Evolutionary conservation across 225 moss, liverwort and hornwort species (phyloP).

Genomic region (Marchantia polymorpha): DNA sequence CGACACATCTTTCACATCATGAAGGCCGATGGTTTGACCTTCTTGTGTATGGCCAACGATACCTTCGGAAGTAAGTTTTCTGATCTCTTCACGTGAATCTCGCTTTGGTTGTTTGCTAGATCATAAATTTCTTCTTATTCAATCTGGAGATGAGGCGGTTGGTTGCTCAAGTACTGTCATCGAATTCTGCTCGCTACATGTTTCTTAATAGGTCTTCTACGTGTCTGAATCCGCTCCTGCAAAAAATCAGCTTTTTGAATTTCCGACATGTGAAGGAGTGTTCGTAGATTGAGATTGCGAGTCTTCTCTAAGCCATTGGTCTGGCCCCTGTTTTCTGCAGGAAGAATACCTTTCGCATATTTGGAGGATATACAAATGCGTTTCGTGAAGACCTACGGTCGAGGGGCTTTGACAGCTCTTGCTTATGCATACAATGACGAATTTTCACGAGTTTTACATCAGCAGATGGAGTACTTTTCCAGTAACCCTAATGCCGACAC

Average conservation of each 20-base stretch:
- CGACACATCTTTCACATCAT: constrained; percentile 94
- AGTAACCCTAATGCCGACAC: constrained; percentile 83
- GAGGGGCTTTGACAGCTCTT: constrained; percentile 73
- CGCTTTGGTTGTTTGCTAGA: too few species aligned
- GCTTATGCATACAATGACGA: constrained; percentile 97
- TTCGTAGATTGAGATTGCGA: too few species aligned
- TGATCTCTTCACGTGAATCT: background rate
- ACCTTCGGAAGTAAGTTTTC: constrained; percentile 68
- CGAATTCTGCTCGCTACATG: too few species aligned
- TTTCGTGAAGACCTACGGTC: constrained; percentile 91
- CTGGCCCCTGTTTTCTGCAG: constrained; percentile 36
- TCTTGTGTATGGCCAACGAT: constrained; percentile 92
- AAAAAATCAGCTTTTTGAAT: too few species aligned
- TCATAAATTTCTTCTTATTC: too few species aligned
- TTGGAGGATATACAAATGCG: constrained; percentile 96
- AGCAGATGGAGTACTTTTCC: constrained; percentile 99
- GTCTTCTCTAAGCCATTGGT: background rate
- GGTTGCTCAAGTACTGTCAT: too few species aligned
- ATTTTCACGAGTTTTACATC: constrained; percentile 89
- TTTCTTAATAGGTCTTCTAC: too few species aligned
- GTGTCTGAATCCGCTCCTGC: background rate
- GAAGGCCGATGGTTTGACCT: constrained; percentile 87
- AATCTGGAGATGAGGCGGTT: too few species aligned
- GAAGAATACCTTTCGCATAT: constrained; percentile 90
- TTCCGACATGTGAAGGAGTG: too few species aligned